Evolutionary conservation across 1,284 basidiomycete genomes (phyloP), one percentile per base, ranked within the genome.

Genomic region (Pascua sp.): DNA sequence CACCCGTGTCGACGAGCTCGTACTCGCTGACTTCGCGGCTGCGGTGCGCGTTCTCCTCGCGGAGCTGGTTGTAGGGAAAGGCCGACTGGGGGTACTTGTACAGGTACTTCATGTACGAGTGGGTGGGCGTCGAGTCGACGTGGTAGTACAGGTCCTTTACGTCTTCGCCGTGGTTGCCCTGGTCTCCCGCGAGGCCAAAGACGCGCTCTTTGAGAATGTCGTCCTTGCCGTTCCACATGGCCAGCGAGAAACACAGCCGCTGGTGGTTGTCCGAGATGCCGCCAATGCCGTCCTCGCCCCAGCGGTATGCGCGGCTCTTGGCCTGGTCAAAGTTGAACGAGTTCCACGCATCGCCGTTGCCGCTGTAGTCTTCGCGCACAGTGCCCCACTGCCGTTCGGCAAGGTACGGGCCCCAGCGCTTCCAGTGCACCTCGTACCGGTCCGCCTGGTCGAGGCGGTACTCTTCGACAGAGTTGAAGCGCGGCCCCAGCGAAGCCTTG

Each of bases 141-240:
- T 98, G 98, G 76, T 94, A 98, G 78, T 98, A 98, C 37, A 98
- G 81, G 73, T 98, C 95, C 79, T 98, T 98, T 80, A 94, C 91
- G 74, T 98, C 95, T 78, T 98, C 95, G 64, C 95, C 95, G 78
- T 98, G 95, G 76, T 98, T 98, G 44, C 94, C 81, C 79, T 98
- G 89, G 74, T 93, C 90, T 17, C 93, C 92, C 47, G 94, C 96
- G 53, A 96, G 87, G 64, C 83, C 95, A 71, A 94, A 98, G 59
- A 97, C 81, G 51, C 95, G 87, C 77, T 98, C 95, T 77, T 98
- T 98, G 65, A 98, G 83, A 72, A 98, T 97, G 45, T 86, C 85
- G 77, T 98, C 95, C 71, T 90, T 80, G 55, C 86, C 93, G 77
- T 98, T 98, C 95, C 95, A 98, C 36, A 98, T 82, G 3, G 88